A percentile compares a stretch with the other conserved stretches of the same genome.
Conservation (phyloP, 2,329 filamentous ascomycete species). For the Pyrenochaeta sp. region DNA sequence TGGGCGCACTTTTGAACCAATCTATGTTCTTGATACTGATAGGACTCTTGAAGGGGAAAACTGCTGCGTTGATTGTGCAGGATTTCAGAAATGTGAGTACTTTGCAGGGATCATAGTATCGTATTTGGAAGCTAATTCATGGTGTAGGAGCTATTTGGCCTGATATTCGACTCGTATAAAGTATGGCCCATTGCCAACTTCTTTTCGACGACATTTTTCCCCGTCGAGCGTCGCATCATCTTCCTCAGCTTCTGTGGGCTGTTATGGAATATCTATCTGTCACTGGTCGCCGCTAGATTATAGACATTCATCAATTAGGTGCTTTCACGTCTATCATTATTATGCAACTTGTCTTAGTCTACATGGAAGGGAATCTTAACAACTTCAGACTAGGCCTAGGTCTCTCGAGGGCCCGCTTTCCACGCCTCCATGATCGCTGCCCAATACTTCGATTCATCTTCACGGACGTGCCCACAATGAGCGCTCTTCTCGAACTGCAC, state of each 20-base stretch:
- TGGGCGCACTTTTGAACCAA: slow-evolving; percentile 72
- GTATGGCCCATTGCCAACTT: slow-evolving; percentile 78
- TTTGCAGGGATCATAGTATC: slow-evolving; percentile 22
- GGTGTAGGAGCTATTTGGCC: slow-evolving; percentile 38
- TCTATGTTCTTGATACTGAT: slow-evolving; percentile 70
- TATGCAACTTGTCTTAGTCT: neutral
- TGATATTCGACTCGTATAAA: slow-evolving; percentile 70
- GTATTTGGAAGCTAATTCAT: neutral
- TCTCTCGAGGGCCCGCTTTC: slow-evolving; percentile 26
- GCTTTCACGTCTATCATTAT: neutral
- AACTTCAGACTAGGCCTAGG: neutral
- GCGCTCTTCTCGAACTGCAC: slow-evolving; percentile 66
- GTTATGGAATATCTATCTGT: slow-evolving; percentile 78
- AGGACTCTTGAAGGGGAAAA: slow-evolving; percentile 57
- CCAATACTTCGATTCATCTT: slow-evolving; percentile 68
- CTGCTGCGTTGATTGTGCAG: slow-evolving; percentile 35
- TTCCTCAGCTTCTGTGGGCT: slow-evolving; percentile 77
- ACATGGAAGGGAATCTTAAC: neutral
- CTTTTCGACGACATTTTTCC: slow-evolving; percentile 74
- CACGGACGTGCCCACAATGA: slow-evolving; percentile 69
- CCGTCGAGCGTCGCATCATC: slow-evolving; percentile 73
- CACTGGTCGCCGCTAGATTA: slow-evolving; percentile 61
- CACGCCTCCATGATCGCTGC: slow-evolving; percentile 43
- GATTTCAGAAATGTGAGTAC: slow-evolving; percentile 50
- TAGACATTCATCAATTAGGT: slow-evolving; percentile 17